phyloP scores from a whole-genome alignment of 768 basidiomycete species.

The Coprinopsis strossmayeri region DNA sequence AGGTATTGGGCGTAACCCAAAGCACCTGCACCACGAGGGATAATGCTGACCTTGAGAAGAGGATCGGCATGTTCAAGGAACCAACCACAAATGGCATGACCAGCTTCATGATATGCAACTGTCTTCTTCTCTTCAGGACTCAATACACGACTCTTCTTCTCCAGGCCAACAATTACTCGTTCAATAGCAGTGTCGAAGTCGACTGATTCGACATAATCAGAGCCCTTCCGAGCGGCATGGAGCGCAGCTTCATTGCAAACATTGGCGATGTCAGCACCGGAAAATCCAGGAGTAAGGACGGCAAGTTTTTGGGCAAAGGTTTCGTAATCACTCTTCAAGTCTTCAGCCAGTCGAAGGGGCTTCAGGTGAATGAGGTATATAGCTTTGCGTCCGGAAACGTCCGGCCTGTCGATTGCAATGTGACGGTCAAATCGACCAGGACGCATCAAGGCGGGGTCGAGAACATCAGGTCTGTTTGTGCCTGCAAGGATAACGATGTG shows the following conservation, averaged over 20 bases:
- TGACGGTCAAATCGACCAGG: conserved; percentile 98
- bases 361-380: conserved; percentile 91
- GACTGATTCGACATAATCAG: conserved; percentile 69
- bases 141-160: conserved; percentile 90
- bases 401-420: conserved; percentile 91
- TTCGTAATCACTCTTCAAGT: conserved; percentile 42
- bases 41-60: conserved; percentile 95
- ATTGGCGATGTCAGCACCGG: conserved; percentile 98
- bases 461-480: conserved; percentile 94
- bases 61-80: conserved; percentile 97
- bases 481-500: conserved; percentile 96
- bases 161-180: conserved; percentile 93
- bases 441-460: conserved; percentile 92
- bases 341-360: conserved; percentile 65
- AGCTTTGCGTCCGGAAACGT: conserved; percentile 88
- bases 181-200: conserved; percentile 99
- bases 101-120: conserved; percentile 98
- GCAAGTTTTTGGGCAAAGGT: conserved; percentile 87
- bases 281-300: conserved; percentile 95
- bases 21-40: conserved; percentile 92
- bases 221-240: conserved; percentile 82
- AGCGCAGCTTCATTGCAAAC: conserved; percentile 98
- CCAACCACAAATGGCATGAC: conserved; percentile 98
- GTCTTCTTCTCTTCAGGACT: conserved; percentile 97
- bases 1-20: conserved; percentile 97